These are phyloP conservation scores for Fusarium musae DNA, from an alignment of 2,329 filamentous ascomycete species.

Conservation along the genomic window DNA sequence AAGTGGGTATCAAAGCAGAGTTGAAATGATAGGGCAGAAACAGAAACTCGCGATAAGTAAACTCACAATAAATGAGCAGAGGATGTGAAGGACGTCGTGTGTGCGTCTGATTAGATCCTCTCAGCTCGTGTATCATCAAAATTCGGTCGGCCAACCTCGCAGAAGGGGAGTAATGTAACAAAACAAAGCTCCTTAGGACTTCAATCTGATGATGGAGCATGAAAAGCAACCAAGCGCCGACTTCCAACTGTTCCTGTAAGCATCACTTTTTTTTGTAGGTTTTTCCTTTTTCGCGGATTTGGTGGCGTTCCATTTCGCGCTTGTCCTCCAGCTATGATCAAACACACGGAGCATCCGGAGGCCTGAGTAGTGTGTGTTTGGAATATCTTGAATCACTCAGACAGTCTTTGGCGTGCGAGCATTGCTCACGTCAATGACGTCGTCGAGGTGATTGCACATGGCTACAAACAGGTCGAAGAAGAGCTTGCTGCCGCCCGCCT, in stretches of 20 bases:
- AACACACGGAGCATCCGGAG: constrained; percentile 38
- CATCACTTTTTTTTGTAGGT: constrained; percentile 41
- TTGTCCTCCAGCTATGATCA: constrained; percentile 40
- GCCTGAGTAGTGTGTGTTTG: constrained; percentile 33
- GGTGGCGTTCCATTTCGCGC: constrained; percentile 33
- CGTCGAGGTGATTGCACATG: constrained; percentile 98
- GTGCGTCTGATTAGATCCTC: constrained; percentile 50
- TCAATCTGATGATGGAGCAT: constrained; percentile 63
- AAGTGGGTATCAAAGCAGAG: constrained; percentile 43
- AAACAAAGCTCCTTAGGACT: constrained; percentile 57
- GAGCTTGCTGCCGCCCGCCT: constrained; percentile 87
- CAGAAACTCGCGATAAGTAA: constrained; percentile 24
- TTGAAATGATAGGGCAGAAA: constrained; percentile 34
- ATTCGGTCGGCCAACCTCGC: constrained; percentile 60
- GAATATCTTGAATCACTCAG: constrained; percentile 50
- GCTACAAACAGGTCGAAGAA: constrained; percentile 99
- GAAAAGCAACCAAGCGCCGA: constrained; percentile 51
- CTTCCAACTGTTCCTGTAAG: constrained; percentile 37
- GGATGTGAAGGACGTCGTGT: constrained; percentile 39
- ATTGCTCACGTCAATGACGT: constrained; percentile 88
- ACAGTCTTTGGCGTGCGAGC: constrained; percentile 68
- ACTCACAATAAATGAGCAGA: constrained; percentile 47
- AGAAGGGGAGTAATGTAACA: constrained; percentile 59
- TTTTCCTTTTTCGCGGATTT: constrained; percentile 38
- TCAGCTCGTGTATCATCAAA: constrained; percentile 57